Base-by-base conservation (phyloP, 2,329 filamentous ascomycete genomes). In the Lasiodiplodia sp. region DNA sequence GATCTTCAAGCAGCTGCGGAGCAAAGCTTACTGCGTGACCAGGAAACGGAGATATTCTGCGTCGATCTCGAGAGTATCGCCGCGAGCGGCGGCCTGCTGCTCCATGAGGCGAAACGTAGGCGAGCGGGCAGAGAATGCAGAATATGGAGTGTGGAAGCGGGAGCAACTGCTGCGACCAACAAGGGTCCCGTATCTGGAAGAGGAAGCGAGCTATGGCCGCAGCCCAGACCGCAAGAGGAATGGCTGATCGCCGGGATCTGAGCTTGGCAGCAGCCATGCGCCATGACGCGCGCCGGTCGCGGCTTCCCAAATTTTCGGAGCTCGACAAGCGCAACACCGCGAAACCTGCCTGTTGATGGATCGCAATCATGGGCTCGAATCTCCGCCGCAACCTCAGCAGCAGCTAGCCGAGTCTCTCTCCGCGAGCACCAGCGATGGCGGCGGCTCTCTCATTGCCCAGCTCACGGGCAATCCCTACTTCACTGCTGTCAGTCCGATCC, bases 401-500 rank as follows among this genome's bases (percentile, higher is more conserved):
- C 68, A 70, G 66, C 75, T 80, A 67, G 72, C 82, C 67, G 80
- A 79, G 71, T 78, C 81, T 53, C 70, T 79, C 67, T 73, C 60
- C 44, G 74, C 75, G 62, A 76, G 76, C 57, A 69, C 72, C 53
- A 73, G 74, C 47, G 73, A 73, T 67, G 79, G 74, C 58, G 73
- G 81, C 69, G 78, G 75, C 62, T 80, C 81, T 6, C 70, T 84
- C 23, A 79, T 83, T 63, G 75, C 78, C 23, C 83, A 85, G 55
- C 76, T 86, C 55, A 79, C 81, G 31, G 79, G 77, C 37, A 87
- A 87, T 72, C 85, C 85, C 11, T 85, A 86, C 76, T 87, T 87
- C 74, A 85, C 84, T 64, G 85, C 84, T 64, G 85, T 84, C 81
- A 55, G 78, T 73, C 89, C 57, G 89, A 88, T 74, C 87, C 87